Evolutionary conservation across 2,329 filamentous ascomycete genomes (phyloP).

Genomic region (Stemphylium lycopersici): DNA sequence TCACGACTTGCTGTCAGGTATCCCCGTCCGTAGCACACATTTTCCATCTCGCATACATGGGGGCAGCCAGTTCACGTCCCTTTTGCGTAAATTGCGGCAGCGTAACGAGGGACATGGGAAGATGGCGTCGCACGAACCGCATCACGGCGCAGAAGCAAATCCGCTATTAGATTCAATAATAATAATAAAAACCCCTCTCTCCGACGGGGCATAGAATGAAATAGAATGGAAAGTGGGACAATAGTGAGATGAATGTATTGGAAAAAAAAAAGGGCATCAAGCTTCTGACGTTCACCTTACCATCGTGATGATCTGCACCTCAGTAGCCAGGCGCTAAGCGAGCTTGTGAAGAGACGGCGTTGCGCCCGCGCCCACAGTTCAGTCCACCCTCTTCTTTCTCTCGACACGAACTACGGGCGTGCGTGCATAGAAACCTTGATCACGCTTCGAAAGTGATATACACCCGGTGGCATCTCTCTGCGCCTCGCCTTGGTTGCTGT

Average conservation of each 20-base stretch:
- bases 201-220: neutral
- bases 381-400: too few species aligned
- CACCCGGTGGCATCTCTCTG: too few species aligned
- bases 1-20: neutral
- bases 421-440: too few species aligned
- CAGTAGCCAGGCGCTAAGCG: too few species aligned
- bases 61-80: neutral
- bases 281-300: neutral
- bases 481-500: neutral
- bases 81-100: neutral
- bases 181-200: too few species aligned
- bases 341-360: too few species aligned
- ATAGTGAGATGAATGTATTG: neutral
- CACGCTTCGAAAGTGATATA: too few species aligned
- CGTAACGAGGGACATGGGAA: neutral
- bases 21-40: constrained; percentile 2
- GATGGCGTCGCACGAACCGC: neutral
- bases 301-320: too few species aligned
- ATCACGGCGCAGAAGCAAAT: neutral
- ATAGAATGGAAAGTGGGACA: neutral
- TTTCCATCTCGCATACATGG: constrained; percentile 1
- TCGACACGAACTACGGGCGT: too few species aligned
- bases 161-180: neutral
- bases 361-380: too few species aligned
- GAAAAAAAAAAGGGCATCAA: neutral